A percentile compares a stretch with the other conserved stretches of the same genome.
These are phyloP conservation scores for Botrytis elliptica DNA, from an alignment of 2,329 filamentous ascomycete genomes.

Conservation along the genomic window DNA sequence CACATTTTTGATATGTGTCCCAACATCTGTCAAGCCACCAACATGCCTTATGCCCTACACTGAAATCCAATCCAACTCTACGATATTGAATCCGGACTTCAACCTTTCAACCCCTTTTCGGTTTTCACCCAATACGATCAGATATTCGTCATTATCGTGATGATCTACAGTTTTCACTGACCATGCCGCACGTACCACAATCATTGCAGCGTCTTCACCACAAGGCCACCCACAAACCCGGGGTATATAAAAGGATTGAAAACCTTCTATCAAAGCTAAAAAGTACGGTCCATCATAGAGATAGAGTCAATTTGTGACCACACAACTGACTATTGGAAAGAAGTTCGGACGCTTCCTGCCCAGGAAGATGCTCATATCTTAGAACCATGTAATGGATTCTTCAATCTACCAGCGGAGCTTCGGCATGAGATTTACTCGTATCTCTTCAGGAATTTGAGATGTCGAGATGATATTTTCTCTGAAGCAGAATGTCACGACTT, in stretches of 20 bases:
- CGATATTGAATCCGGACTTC: neutral
- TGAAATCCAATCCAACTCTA: constrained; percentile 13
- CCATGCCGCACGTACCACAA: constrained; percentile 17
- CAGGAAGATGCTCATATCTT: neutral
- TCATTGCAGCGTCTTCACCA: constrained; percentile 6
- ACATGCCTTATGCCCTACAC: neutral
- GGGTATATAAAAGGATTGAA: constrained; percentile 7
- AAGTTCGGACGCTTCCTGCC: neutral
- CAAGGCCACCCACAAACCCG: constrained; percentile 6
- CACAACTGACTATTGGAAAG: constrained; percentile 11
- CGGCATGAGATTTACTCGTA: constrained; percentile 19
- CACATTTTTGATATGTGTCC: constrained; percentile 10
- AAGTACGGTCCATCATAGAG: constrained; percentile 6
- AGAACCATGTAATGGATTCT: constrained; percentile 12
- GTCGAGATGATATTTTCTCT: constrained; percentile 17
- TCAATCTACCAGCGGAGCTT: constrained; percentile 14
- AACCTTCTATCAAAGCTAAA: constrained; percentile 14
- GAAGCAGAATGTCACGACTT: constrained; percentile 17
- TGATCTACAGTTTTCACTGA: constrained; percentile 11
- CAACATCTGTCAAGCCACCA: constrained; percentile 14
- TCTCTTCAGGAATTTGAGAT: constrained; percentile 19
- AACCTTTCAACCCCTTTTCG: neutral
- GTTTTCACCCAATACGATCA: neutral
- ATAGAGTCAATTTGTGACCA: constrained; percentile 3
- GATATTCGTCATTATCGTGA: constrained; percentile 7